These are phyloP conservation scores for Coemansia sp. DNA, from an alignment of 192 early-diverging fungal species.

Conservation along the genomic window DNA sequence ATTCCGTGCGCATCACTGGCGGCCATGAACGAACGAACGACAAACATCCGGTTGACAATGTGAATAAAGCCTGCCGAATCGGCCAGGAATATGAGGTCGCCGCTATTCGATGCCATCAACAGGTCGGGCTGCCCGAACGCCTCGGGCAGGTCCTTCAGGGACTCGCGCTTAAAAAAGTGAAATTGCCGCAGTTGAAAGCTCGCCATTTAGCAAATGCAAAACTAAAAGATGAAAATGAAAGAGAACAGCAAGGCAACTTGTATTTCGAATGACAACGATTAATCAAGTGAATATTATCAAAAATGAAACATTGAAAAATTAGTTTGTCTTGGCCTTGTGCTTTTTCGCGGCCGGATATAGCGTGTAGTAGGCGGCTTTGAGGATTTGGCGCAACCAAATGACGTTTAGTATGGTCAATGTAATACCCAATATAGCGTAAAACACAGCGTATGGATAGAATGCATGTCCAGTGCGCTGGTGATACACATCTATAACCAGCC, in stretches of 20 bases:
- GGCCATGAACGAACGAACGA: constrained; percentile 62
- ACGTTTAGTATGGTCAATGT: constrained; percentile 36
- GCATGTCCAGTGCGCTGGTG: constrained; percentile 11
- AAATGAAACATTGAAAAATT: neutral
- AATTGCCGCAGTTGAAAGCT: constrained; percentile 54
- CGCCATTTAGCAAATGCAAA: constrained; percentile 28
- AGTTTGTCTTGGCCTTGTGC: neutral
- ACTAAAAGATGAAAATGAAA: neutral
- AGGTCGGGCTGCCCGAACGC: constrained; percentile 46
- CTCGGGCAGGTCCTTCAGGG: constrained; percentile 40
- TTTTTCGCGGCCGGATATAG: constrained; percentile 1
- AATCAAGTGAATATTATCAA: too few species aligned
- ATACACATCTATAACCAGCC: constrained; percentile 12
- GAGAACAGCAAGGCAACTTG: neutral
- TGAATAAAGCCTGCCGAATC: constrained; percentile 56
- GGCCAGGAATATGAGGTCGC: constrained; percentile 48
- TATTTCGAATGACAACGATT: neutral
- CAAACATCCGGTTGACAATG: constrained; percentile 65
- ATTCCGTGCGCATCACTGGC: constrained; percentile 57
- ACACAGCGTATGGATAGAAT: constrained; percentile 42
- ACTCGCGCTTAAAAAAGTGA: constrained; percentile 54
- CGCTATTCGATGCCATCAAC: constrained; percentile 44
- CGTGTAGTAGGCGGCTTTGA: constrained; percentile 35
- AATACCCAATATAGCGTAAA: constrained; percentile 32
- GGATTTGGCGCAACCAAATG: constrained; percentile 48